Base-by-base conservation (phyloP, 208 protist genomes). In the Trypanosoma rangeli region DNA sequence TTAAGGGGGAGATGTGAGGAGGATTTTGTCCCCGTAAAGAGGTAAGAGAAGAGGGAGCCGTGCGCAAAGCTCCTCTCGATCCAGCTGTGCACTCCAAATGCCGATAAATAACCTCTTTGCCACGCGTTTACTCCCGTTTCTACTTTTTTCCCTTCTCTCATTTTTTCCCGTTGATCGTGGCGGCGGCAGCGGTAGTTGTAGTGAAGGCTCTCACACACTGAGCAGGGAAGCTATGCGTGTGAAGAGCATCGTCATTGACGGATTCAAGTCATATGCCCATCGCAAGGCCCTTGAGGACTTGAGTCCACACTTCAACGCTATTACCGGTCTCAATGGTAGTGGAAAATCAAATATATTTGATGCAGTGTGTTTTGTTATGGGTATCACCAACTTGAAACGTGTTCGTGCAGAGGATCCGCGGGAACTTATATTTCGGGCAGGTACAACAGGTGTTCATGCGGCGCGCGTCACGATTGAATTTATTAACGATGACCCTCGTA, bases 271-370 rank as follows among this genome's bases (percentile, higher is more conserved):
- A 26, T 99, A 99, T 84, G 97, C 98, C 22, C 87, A 94, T 59
- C 86, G 98, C 61, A 99, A 98, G 13, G 94, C 97, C 44, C 80
- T 99, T 31, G 79, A 79, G 3, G 92, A 96, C 26, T 99, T 99
- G 63, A 99, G 99, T 82, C 83, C 81, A 20, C 87, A 97, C 62
- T 99, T 99, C 79, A 99, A 99, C 83, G 99, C 99, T 33, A 99
- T 99, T 59, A 99, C 99, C 1, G 98, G 99, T 16, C 80, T 99
- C 18, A 99, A 99, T 78, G 99, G 99, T 49, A 98, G 90, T 68
- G 99, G 99, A 4, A 99, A 99, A 85, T 99, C 96, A 20, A 99
- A 99, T 86, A 99, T 99, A 61, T 96, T 99, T 37, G 99, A 99
- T 80, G 89, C 98, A n/a, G 99, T 99, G 74, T 99, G 99, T 80